These are phyloP conservation scores for Fusarium secorum DNA, from an alignment of 2,329 filamentous ascomycete species.

Conservation along the genomic window DNA sequence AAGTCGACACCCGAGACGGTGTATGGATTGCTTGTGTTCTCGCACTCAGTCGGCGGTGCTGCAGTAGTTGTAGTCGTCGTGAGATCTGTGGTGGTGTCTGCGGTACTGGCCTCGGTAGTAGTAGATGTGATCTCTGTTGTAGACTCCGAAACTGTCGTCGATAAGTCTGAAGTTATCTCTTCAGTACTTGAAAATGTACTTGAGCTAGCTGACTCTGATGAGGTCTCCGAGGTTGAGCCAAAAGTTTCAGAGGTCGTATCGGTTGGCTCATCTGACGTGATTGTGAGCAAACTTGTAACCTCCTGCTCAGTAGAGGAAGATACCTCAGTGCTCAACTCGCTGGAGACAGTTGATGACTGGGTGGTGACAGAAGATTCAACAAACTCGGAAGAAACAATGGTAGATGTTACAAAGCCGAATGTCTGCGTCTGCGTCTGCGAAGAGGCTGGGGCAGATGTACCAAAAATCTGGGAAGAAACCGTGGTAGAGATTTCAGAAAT, in stretches of 20 bases:
- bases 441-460: background rate
- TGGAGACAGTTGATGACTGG: background rate
- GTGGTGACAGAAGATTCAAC: fast-evolving
- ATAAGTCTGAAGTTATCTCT: background rate
- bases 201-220: background rate
- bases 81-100: background rate
- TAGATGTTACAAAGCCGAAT: background rate
- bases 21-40: background rate
- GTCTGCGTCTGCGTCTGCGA: background rate
- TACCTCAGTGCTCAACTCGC: background rate
- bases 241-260: background rate
- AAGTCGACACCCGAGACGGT: background rate
- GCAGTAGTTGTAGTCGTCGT: background rate
- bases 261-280: background rate
- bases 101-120: background rate
- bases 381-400: background rate
- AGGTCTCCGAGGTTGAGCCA: background rate
- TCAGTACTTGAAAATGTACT: background rate
- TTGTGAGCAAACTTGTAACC: background rate
- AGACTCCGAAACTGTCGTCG: background rate
- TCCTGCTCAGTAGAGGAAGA: background rate
- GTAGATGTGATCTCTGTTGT: background rate
- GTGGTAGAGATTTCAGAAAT: too few species aligned
- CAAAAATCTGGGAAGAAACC: background rate
- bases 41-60: background rate